Percentiles rank a stretch among this genome's conserved stretches.
phyloP scores from a whole-genome alignment of 768 basidiomycete genomes.

The Lactarius vividus region DNA sequence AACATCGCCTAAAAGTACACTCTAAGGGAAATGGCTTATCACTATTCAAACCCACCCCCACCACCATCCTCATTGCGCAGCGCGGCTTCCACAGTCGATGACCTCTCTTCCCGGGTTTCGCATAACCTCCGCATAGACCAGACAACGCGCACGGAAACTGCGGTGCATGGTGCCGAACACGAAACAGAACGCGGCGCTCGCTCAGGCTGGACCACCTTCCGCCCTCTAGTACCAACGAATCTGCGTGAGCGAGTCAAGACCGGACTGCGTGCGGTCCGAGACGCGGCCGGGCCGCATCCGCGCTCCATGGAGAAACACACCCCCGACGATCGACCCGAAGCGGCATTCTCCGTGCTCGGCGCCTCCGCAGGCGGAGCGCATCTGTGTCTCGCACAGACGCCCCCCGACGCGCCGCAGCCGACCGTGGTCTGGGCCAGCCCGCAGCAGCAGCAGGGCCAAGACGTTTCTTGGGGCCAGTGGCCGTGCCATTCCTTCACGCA shows the following conservation, averaged over 20 bases:
- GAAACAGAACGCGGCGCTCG: neutral
- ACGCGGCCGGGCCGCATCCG: neutral
- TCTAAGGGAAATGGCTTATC: neutral
- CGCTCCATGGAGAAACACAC: neutral
- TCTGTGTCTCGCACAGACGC: neutral
- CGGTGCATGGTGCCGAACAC: neutral
- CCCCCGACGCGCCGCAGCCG: neutral
- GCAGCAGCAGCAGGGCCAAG: constrained; percentile 1
- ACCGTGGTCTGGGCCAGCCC: constrained; percentile 10
- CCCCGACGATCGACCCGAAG: neutral
- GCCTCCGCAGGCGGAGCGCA: neutral
- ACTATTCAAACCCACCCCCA: neutral
- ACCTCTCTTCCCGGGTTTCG: neutral
- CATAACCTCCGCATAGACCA: neutral
- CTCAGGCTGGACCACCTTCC: constrained; percentile 1
- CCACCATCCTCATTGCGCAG: neutral
- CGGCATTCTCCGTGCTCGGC: constrained; percentile 7
- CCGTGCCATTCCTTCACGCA: constrained; percentile 7
- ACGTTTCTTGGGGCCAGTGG: constrained; percentile 13
- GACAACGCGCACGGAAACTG: neutral
- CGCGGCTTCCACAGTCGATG: neutral
- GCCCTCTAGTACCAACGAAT: neutral
- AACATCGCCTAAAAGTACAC: neutral
- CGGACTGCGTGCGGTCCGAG: neutral
- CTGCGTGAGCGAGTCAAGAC: constrained; percentile 6